A percentile compares a stretch with the other conserved stretches of the same genome.
Conservation (phyloP, 2,329 filamentous ascomycete species). For the Myrmaecium sp. region DNA sequence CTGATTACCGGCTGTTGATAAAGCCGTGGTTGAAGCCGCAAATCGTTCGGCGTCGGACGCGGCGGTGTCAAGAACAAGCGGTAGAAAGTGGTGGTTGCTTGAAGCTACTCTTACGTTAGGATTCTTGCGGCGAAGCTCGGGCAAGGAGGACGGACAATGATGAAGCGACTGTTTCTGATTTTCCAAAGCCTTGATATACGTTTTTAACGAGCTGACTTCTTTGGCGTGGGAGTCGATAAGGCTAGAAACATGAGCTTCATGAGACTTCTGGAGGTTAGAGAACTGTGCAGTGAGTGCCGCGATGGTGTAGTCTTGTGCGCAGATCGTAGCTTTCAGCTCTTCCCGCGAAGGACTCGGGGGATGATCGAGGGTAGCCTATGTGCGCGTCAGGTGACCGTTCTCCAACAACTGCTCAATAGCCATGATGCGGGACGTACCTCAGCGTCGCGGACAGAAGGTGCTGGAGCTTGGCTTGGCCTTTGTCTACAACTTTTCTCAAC, state of each 20-base stretch:
- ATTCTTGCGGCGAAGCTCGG: slow-evolving; percentile 2
- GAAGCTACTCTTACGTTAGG: too few species aligned
- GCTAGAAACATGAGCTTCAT: slow-evolving; percentile 22
- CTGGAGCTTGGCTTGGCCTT: slow-evolving; percentile 4
- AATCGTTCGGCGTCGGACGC: background rate
- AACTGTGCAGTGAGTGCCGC: slow-evolving; percentile 19
- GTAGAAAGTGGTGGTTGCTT: slow-evolving; percentile 1
- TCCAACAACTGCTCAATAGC: too few species aligned
- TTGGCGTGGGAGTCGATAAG: slow-evolving; percentile 21
- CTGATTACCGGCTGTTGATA: background rate
- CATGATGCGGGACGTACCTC: too few species aligned
- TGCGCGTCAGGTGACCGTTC: background rate
- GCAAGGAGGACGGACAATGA: slow-evolving; percentile 10
- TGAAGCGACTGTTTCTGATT: slow-evolving; percentile 13
- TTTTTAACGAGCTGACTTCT: slow-evolving; percentile 21
- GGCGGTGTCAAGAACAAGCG: background rate
- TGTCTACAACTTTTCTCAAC: slow-evolving; percentile 9
- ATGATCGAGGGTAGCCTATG: background rate
- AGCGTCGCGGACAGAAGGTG: too few species aligned
- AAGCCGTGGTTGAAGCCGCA: too few species aligned
- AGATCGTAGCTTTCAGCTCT: slow-evolving; percentile 14
- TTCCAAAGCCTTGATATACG: slow-evolving; percentile 23
- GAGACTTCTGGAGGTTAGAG: slow-evolving; percentile 16
- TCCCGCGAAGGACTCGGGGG: slow-evolving; percentile 8
- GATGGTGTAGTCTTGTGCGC: slow-evolving; percentile 16